Base-by-base conservation (phyloP, 2,329 filamentous ascomycete genomes). In the Diaporthe citri region DNA sequence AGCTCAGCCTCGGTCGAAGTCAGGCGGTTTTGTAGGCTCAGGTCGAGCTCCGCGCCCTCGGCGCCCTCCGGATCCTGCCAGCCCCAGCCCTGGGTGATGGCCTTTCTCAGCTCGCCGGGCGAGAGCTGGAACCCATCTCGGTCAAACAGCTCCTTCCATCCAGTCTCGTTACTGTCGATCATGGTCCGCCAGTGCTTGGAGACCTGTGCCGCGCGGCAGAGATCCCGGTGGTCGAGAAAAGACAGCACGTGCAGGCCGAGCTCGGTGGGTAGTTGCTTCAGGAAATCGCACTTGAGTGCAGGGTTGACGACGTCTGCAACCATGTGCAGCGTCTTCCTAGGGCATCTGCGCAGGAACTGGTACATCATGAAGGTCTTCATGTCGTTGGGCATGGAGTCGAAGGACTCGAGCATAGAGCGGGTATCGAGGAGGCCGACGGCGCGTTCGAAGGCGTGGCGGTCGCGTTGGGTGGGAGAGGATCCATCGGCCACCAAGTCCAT, bases 341-440 rank as follows among this genome's bases (percentile, higher is more conserved):
- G 91, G 81, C 96, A 98, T 62, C 97, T 90, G 74, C 95, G 93
- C 36, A 99, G 89, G 73, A 99, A 91, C 82, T 99, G 96, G 82
- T 97, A 98, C 92, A 99, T 97, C 85, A 99, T 93, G 81, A 97
- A 97, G 0, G 94, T 94, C 85, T 99, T 97, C 90, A 99, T 92
- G 80, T 97, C 93, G 59, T 94, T 91, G 2, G 96, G 95, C 89
- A 99, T 94, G 9, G 93, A 90, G 82, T 98, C 96, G 80, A 98
- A 99, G 3, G 93, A 92, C 79, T 98, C 94, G 22, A 99, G 86
- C 88, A 99, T 94, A 22, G 89, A 90, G 10, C 94, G 94, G n/a
- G 96, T 94, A 79, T 97, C 94, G 84, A 96, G 90, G 28, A 96
- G 83, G 28, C 81, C 83, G 83, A 89, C 80, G 67, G 82, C 78